A percentile compares a stretch with the other conserved stretches of the same genome.
Evolutionary conservation across 2,329 filamentous ascomycete genomes (phyloP).

Genomic region (Gyromitra esculenta): DNA sequence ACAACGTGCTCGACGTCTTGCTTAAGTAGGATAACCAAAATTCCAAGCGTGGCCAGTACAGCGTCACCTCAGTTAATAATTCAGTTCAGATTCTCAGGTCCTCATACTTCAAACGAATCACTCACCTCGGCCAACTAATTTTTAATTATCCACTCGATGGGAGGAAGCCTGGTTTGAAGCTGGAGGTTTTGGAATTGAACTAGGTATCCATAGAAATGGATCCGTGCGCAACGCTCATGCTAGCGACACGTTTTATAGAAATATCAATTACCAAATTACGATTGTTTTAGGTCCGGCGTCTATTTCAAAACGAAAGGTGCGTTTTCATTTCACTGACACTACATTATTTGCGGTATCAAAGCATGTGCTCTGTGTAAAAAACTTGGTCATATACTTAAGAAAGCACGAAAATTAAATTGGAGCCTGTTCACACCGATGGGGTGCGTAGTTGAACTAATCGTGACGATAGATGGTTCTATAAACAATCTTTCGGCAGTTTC

Average conservation of each 20-base stretch:
- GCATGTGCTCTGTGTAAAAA: not conserved
- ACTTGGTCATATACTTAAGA: not conserved
- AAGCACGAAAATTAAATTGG: not conserved
- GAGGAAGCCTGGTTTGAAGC: slow-evolving; percentile 12
- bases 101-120: slow-evolving; percentile 7
- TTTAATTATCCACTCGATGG: not conserved
- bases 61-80: slow-evolving; percentile 23
- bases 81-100: not conserved
- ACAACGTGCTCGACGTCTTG: slow-evolving; percentile 26
- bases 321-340: not conserved
- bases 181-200: slow-evolving; percentile 39
- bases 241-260: not conserved
- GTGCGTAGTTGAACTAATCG: slow-evolving; percentile 1
- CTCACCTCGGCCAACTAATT: slow-evolving; percentile 8
- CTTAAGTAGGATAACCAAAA: slow-evolving; percentile 26
- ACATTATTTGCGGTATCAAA: not conserved
- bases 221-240: slow-evolving; percentile 2
- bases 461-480: not conserved
- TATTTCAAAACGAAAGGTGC: slow-evolving; percentile 2
- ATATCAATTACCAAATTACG: slow-evolving; percentile 5
- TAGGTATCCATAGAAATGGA: slow-evolving; percentile 26
- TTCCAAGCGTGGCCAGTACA: slow-evolving; percentile 20
- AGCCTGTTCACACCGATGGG: not conserved
- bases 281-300: not conserved
- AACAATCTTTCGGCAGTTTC: not conserved